Conservation (phyloP, 768 basidiomycete species). For the Ramaria sp. region DNA sequence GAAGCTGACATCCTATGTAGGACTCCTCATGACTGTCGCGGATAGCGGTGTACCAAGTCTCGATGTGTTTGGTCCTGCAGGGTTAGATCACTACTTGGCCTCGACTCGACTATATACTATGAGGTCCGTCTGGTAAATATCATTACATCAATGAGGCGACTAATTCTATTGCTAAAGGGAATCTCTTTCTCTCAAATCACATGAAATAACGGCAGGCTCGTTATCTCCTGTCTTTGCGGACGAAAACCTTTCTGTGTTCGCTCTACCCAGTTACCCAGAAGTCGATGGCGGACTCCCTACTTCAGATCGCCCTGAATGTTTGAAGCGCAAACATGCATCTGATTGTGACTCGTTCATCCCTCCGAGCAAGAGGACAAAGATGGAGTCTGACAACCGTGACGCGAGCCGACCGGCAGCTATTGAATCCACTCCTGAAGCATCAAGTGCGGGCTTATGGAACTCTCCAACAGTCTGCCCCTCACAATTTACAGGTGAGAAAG, state of each 20-base stretch:
- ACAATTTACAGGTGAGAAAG: conserved; percentile 29
- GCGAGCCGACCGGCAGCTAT: background rate
- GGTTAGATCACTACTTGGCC: conserved; percentile 59
- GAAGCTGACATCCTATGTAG: conserved; percentile 25
- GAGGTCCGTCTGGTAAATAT: conserved; percentile 35
- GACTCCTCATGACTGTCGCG: conserved; percentile 69
- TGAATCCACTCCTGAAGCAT: background rate
- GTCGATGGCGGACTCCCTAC: background rate
- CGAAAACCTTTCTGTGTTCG: conserved; percentile 53
- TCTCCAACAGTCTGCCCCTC: conserved; percentile 20
- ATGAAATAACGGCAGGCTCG: conserved; percentile 27
- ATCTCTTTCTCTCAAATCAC: conserved; percentile 34
- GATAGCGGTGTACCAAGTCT: conserved; percentile 54
- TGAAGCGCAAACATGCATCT: background rate
- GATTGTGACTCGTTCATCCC: background rate
- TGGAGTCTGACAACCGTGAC: background rate
- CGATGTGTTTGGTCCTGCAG: conserved; percentile 61
- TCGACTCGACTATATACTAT: conserved; percentile 57
- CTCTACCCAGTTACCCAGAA: conserved; percentile 34
- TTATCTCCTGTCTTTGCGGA: conserved; percentile 46
- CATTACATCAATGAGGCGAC: background rate
- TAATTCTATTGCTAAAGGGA: conserved; percentile 28
- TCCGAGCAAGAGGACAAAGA: background rate
- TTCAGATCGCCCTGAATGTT: conserved; percentile 13
- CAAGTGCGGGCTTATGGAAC: background rate